Evolutionary conservation across 768 basidiomycete species (phyloP), one percentile per base, ranked within the genome.

Genomic region (Boletus rubescentipes): DNA sequence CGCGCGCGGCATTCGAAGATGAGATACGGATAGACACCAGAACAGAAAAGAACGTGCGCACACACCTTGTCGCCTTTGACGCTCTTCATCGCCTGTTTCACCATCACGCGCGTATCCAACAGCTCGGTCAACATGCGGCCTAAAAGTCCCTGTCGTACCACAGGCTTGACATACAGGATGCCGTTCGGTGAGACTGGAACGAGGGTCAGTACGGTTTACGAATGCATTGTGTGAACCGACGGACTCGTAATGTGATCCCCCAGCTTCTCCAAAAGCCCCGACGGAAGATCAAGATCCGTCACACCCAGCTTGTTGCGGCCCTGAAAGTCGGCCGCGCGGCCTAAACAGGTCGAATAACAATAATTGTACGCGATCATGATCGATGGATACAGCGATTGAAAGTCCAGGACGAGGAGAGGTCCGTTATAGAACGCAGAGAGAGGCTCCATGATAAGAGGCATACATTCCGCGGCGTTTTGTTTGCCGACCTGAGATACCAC

Each of bases 291-390:
- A 16, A 91, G 76, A 56, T 93, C 82, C 38, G 82, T 75, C 41
- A 95, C 89, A 3, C 97, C 97, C 49, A 98, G 82, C 69, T 96
- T 96, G 67, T 89, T 86, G 26, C 80, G 80, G 9, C 89, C 94
- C 67, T 93, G 86, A 72, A 95, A 96, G n/a, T 85, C 78, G n/a
- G 78, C 77, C 36, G 92, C 77, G 12, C 95, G 84, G 10, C 97
- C 97, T 30, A 99, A 78, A 68, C 95, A 98, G 2, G 97, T 99
- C 26, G 95, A 98, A 67, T 93, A 95, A 65, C 91, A 93, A 69
- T 93, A 93, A 69, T 98, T 98, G 73, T 99, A 95, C 7, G 94
- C 96, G 61, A 98, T 96, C 96, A 98, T 98, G 55, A 98, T 77
- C 0, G 94, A 97, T 0, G 97, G 97, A 68, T 99, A 99, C 23